phyloP scores from a whole-genome alignment of 148 eudicot genomes.

The Rhododendron ovatum region DNA sequence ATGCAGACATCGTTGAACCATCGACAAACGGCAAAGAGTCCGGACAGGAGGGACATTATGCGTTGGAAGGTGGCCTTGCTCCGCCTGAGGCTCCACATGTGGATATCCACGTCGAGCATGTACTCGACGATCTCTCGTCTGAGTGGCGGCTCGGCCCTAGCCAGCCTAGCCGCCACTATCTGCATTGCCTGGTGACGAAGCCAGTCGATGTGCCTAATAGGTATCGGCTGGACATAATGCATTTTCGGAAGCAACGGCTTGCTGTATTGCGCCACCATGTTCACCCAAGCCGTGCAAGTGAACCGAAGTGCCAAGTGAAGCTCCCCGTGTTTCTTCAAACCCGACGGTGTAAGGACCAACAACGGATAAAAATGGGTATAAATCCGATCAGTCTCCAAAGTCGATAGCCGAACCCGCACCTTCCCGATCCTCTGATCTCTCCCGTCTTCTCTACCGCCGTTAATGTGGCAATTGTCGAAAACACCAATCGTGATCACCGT shows the following conservation, averaged over 20 bases:
- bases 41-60: conserved; percentile 71
- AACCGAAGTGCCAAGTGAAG: conserved; percentile 79
- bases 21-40: conserved; percentile 45
- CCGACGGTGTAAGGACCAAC: conserved; percentile 62
- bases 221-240: conserved; percentile 84
- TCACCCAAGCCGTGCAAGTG: conserved; percentile 87
- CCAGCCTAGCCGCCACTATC: conserved; percentile 62
- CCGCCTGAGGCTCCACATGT: conserved; percentile 76
- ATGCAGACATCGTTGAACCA: conserved; percentile 67
- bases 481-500: conserved; percentile 89
- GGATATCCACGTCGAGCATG: conserved; percentile 87
- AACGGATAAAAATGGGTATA: conserved; percentile 85
- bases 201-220: conserved; percentile 74
- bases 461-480: conserved; percentile 77
- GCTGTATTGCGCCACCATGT: conserved; percentile 83
- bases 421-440: conserved; percentile 84
- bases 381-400: conserved; percentile 68
- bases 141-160: conserved; percentile 86
- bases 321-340: conserved; percentile 84
- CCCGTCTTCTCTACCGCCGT: conserved; percentile 42
- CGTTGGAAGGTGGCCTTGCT: conserved; percentile 87
- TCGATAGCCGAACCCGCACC: conserved; percentile 78
- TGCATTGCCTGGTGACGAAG: conserved; percentile 90
- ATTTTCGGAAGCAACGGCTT: conserved; percentile 90
- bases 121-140: conserved; percentile 75